A percentile compares a stretch with the other conserved stretches of the same genome.
These are phyloP conservation scores for Clarireedia homoeocarpa DNA, from an alignment of 2,329 filamentous ascomycete species.

Conservation along the genomic window DNA sequence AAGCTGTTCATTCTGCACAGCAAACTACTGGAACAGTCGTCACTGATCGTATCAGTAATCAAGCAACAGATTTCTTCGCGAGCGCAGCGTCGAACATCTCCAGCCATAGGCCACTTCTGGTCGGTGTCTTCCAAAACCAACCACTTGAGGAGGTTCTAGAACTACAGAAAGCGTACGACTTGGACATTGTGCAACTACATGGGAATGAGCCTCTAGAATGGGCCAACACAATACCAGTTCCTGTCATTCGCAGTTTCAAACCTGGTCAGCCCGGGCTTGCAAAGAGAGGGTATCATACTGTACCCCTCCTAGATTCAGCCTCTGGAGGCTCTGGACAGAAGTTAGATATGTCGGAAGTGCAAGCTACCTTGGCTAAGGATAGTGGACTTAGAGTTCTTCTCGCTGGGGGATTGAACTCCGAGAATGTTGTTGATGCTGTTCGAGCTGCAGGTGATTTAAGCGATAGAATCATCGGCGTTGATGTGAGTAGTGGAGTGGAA, in stretches of 20 bases:
- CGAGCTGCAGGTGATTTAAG: constrained; percentile 51
- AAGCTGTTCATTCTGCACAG: constrained; percentile 54
- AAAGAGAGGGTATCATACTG: constrained; percentile 69
- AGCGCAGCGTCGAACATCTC: constrained; percentile 40
- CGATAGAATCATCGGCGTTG: constrained; percentile 68
- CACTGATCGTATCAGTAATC: constrained; percentile 21
- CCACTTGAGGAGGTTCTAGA: constrained; percentile 73
- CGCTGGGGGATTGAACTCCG: constrained; percentile 75
- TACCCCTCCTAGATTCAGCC: constrained; percentile 82
- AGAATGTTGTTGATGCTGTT: constrained; percentile 66
- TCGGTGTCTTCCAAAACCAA: constrained; percentile 92
- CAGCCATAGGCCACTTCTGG: constrained; percentile 62
- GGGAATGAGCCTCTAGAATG: constrained; percentile 90
- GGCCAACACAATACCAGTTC: constrained; percentile 81
- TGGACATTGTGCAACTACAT: constrained; percentile 90
- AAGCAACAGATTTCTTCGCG: constrained; percentile 65
- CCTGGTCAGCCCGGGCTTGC: constrained; percentile 57
- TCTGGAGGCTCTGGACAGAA: constrained; percentile 73
- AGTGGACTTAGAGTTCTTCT: constrained; percentile 66
- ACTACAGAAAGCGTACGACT: constrained; percentile 64
- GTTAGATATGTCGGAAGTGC: constrained; percentile 65
- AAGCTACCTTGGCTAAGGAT: constrained; percentile 57
- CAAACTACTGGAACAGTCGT: constrained; percentile 20
- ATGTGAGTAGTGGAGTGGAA: constrained; percentile 93
- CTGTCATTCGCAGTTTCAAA: constrained; percentile 80